Conservation (phyloP, 1,284 basidiomycete species). For the Papiliotrema nemorosa region DNA sequence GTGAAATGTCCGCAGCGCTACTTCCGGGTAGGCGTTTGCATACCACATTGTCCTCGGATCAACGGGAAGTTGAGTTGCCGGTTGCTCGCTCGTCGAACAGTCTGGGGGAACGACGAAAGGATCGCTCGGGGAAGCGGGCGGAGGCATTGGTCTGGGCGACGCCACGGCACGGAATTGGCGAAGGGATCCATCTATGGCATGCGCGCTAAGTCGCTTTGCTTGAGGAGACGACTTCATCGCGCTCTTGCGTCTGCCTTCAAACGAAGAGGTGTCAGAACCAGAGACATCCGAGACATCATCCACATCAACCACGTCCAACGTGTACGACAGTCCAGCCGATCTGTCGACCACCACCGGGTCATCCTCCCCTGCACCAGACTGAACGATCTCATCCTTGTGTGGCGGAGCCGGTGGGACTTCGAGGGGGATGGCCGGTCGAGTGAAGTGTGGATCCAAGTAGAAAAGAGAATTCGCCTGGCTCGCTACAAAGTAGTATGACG, state of each 20-base stretch:
- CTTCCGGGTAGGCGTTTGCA: slow-evolving; percentile 58
- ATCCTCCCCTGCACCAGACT: background rate
- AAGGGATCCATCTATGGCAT: background rate
- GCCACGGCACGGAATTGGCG: slow-evolving; percentile 6
- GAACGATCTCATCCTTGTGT: background rate
- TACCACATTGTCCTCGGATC: slow-evolving; percentile 57
- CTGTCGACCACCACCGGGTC: slow-evolving; percentile 4
- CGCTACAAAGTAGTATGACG: slow-evolving; percentile 96
- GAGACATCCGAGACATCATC: slow-evolving; percentile 21
- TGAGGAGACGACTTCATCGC: background rate
- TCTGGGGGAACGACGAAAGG: slow-evolving; percentile 5
- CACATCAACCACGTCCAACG: slow-evolving; percentile 34
- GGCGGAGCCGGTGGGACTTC: slow-evolving; percentile 56
- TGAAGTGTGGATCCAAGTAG: slow-evolving; percentile 94
- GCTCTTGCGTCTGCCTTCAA: background rate
- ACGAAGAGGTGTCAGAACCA: background rate
- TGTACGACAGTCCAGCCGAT: slow-evolving; percentile 6
- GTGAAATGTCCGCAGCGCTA: slow-evolving; percentile 83
- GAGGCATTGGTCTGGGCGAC: slow-evolving; percentile 5
- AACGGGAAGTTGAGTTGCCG: slow-evolving; percentile 18
- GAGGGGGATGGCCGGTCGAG: slow-evolving; percentile 74
- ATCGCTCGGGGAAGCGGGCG: background rate
- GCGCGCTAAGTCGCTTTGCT: slow-evolving; percentile 3
- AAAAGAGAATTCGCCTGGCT: slow-evolving; percentile 84
- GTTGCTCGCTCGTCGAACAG: background rate